Base-by-base conservation (phyloP, 2,329 filamentous ascomycete genomes). In the Trichoderma afroharzianum region DNA sequence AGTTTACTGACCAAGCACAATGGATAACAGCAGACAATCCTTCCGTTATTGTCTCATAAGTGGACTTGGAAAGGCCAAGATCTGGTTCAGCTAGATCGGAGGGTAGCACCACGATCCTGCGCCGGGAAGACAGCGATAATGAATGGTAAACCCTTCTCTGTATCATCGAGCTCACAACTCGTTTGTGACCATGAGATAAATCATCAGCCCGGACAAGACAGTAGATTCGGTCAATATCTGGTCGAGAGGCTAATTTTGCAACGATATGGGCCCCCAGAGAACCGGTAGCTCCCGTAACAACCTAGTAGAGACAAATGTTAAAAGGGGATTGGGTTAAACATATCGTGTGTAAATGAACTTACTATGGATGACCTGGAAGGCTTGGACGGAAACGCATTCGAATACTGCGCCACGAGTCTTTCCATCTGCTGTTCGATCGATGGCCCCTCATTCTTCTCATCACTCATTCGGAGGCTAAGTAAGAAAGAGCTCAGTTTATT, bases 241-340 rank as follows among this genome's bases (percentile, higher is more conserved):
- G 83, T n/a, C 87, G 83, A 2, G 84, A 82, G 2, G 87, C 85
- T 15, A 93, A 84, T n/a, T 88, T 85, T 4, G 86, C 85, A 2
- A 89, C 82, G 1, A 90, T 80, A 74, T 91, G 88, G 0, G 88
- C 86, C 6, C 90, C 90, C 0, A 92, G 82, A 1, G 88, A 90
- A 7, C 90, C 90, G 0, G 90, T 92, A 1, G 86, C 85, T 11
- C 90, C 90, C 1, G 90, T 92, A 14, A 68, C 64, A 30, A 68
- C 53, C 64, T 68, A 15, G 4, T 2, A 15, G 3, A 14, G 9
- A 12, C 8, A 21, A 26, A 21, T 15, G 24, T 68, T 57, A 68
- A 50, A 28, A 6, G 14, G n/a, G 18, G 4, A 63, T 9, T 1
- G n/a, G 1, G 3, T 12, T 24, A 1, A 12, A 6, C 39, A 1